phyloP scores from a whole-genome alignment of 768 basidiomycete genomes.

The Leccinum truebloodii region DNA sequence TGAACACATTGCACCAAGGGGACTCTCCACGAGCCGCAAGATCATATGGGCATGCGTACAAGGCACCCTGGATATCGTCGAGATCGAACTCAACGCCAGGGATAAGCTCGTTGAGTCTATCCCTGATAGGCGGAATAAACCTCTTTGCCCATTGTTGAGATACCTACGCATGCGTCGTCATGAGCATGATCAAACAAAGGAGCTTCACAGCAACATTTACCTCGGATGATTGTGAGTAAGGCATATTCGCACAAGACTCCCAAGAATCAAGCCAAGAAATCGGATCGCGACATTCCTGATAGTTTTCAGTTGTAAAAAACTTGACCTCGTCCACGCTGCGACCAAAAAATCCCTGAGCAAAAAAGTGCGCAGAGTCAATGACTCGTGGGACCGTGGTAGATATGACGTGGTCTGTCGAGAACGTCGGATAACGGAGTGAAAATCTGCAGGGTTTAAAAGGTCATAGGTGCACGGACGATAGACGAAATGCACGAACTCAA shows the following conservation, averaged over 20 bases:
- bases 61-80: constrained; percentile 38
- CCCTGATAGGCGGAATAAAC: constrained; percentile 39
- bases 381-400: constrained; percentile 27
- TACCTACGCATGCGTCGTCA: not conserved
- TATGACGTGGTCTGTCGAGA: constrained; percentile 14
- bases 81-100: constrained; percentile 34
- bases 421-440: constrained; percentile 21
- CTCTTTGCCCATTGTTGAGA: constrained; percentile 31
- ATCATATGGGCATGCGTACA: constrained; percentile 45
- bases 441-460: constrained; percentile 14
- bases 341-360: constrained; percentile 41
- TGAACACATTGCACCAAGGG: constrained; percentile 45
- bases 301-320: constrained; percentile 34
- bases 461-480: not conserved
- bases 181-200: not conserved
- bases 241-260: constrained; percentile 33
- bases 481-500: constrained; percentile 30
- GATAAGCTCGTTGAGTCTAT: constrained; percentile 36
- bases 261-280: constrained; percentile 43
- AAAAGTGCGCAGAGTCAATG: constrained; percentile 43
- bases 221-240: not conserved
- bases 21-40: constrained; percentile 36
- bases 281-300: constrained; percentile 23
- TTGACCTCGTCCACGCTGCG: constrained; percentile 24
- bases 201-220: not conserved